These are phyloP conservation scores for Spiromastix sp. DNA, from an alignment of 2,329 filamentous ascomycete genomes.

Conservation along the genomic window DNA sequence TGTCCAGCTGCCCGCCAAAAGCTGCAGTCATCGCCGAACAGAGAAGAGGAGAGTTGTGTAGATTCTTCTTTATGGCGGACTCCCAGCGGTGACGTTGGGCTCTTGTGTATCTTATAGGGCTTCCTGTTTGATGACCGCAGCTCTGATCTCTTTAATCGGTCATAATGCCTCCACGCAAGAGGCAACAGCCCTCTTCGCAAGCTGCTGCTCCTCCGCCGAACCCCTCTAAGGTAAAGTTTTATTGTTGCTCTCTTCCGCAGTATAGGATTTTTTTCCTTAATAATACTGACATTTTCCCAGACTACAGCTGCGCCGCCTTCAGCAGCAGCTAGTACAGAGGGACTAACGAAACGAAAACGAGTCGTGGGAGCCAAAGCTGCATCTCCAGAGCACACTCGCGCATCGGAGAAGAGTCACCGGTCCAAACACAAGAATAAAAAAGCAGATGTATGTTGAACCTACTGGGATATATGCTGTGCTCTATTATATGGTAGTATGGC, in stretches of 20 bases:
- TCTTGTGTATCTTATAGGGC: no score
- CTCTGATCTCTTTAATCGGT: no score
- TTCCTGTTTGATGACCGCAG: no score
- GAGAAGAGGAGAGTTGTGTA: no score
- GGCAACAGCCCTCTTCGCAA: slow-evolving; percentile 22
- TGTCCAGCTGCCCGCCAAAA: no score
- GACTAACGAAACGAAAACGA: not conserved
- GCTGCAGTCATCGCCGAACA: no score
- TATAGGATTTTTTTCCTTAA: not conserved
- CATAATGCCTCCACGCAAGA: slow-evolving; percentile 31
- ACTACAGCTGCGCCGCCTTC: not conserved
- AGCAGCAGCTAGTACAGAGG: not conserved
- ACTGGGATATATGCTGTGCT: no score
- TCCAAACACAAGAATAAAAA: not conserved
- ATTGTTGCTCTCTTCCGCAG: not conserved
- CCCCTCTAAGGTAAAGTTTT: slow-evolving; percentile 20
- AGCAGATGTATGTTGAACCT: not conserved
- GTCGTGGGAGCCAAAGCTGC: not conserved
- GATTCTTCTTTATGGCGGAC: no score
- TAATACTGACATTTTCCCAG: not conserved
- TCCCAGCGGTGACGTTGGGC: no score
- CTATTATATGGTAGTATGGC: no score
- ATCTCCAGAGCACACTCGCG: not conserved
- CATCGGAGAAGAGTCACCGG: not conserved
- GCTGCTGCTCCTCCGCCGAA: slow-evolving; percentile 17